Base-by-base conservation (phyloP, 208 protist genomes). In the Leishmania amazonensis region DNA sequence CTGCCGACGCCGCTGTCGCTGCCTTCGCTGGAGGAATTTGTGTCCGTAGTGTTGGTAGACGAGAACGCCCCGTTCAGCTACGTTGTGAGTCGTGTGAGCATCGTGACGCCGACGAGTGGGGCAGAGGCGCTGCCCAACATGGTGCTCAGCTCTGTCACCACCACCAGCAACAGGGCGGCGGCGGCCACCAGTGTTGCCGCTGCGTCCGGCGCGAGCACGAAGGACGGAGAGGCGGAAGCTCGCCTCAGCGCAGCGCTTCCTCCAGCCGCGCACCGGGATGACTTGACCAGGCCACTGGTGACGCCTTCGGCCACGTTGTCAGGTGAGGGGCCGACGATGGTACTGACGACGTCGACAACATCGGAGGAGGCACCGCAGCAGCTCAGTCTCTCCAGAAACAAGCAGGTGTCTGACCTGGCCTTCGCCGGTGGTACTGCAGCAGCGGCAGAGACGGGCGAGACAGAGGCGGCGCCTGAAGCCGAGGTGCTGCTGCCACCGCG, bases 21-120 rank as follows among this genome's bases (percentile, higher is more conserved):
- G 31, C 84, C 89, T 13, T 88, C 81, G 57, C 81, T 95, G 49
- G 94, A 97, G 85, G 88, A 95, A 85, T 85, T 78, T 21, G 85
- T 96, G 57, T 88, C 85, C 24, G 67, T 97, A 11, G 91, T 86
- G 8, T 82, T 95, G 6, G 85, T 95, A 73, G 94, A 97, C 83
- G 87, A 96, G 65, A 90, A 87, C 75, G 89, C 94, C n/a, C 81
- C 90, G 3, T 93, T 89, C 84, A 95, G 90, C 81, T 80, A 89
- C 17, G 81, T 75, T 70, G 81, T 91, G 0, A 87, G 89, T 17
- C 91, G 91, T n/a, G 86, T 97, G n/a, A 89, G 80, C 62, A 79
- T 92, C 40, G 83, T 90, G 54, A 88, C 86, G 19, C 80, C 83
- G 6, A 64, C 76, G 31, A 87, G 90, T 68, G 84, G 87, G n/a